Conservation (phyloP, 345 rosid genomes). For the Streptanthus diversifolius region DNA sequence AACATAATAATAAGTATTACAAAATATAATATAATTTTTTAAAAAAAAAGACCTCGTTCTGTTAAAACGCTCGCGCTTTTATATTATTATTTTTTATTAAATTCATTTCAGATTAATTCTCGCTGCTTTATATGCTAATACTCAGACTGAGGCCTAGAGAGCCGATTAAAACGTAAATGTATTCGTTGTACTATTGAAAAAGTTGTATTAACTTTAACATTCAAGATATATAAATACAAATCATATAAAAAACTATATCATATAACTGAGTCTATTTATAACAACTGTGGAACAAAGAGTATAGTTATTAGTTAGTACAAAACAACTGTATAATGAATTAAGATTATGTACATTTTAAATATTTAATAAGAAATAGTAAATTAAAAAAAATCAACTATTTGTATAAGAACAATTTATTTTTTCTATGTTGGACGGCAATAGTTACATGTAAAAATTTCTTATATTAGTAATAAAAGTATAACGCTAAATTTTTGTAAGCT, state of each 20-base stretch:
- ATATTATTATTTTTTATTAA: not conserved
- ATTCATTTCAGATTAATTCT: constrained; percentile 22
- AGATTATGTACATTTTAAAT: not conserved
- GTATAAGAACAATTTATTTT: not conserved
- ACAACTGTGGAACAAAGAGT: constrained; percentile 2
- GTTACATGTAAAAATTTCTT: not conserved
- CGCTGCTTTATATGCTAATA: constrained; percentile 27
- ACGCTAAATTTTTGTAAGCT: not conserved
- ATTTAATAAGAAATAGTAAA: not conserved
- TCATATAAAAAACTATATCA: not conserved
- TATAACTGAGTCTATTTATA: constrained; percentile 2
- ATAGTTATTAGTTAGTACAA: not conserved
- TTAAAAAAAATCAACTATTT: not conserved
- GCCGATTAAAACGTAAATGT: constrained; percentile 18
- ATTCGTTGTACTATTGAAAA: constrained; percentile 20
- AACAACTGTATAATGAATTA: not conserved
- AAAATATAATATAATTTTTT: not conserved
- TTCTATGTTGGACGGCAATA: not conserved
- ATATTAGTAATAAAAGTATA: not conserved
- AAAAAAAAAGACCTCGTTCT: constrained; percentile 26
- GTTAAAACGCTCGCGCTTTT: constrained; percentile 35
- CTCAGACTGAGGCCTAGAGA: constrained; percentile 2
- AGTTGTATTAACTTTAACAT: constrained; percentile 25
- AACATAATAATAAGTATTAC: not conserved
- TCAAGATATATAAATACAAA: constrained; percentile 25